phyloP scores from a whole-genome alignment of 148 eudicot species.

The Fagopyrum homotropicum region DNA sequence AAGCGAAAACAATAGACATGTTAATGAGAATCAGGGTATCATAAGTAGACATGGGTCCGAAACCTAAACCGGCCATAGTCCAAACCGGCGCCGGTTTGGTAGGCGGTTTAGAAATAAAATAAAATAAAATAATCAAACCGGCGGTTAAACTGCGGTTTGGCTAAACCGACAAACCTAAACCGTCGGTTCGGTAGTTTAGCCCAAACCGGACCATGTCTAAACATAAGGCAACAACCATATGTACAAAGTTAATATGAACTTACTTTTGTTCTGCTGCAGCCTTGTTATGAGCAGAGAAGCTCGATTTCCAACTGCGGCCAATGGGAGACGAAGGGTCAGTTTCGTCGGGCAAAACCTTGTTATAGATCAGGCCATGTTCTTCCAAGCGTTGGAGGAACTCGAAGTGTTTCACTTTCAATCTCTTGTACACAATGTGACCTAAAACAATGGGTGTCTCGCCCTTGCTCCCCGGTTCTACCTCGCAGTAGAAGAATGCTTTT shows the following conservation, averaged over 20 bases:
- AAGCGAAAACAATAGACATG: too few relatives aligned
- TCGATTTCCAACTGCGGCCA: conserved; percentile 8
- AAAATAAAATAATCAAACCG: too few relatives aligned
- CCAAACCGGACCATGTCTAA: too few relatives aligned
- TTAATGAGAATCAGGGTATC: too few relatives aligned
- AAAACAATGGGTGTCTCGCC: conserved; percentile 10
- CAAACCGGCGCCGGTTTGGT: too few relatives aligned
- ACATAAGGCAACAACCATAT: too few relatives aligned
- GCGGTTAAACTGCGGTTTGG: too few relatives aligned
- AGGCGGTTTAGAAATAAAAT: too few relatives aligned
- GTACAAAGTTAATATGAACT: not conserved
- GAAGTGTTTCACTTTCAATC: not conserved
- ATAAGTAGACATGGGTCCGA: too few relatives aligned
- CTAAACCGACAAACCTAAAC: too few relatives aligned
- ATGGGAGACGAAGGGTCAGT: not conserved
- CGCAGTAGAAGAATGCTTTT: conserved; percentile 3
- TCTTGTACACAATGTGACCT: not conserved
- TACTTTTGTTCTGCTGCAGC: not conserved
- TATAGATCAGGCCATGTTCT: not conserved
- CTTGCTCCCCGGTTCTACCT: not conserved
- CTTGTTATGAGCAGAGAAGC: not conserved
- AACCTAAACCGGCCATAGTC: too few relatives aligned
- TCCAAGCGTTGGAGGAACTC: not conserved
- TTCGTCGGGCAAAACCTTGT: not conserved
- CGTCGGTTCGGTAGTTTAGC: too few relatives aligned